Evolutionary conservation across 2,329 filamentous ascomycete species (phyloP).

Genomic region (Ophiosphaerella korrae): DNA sequence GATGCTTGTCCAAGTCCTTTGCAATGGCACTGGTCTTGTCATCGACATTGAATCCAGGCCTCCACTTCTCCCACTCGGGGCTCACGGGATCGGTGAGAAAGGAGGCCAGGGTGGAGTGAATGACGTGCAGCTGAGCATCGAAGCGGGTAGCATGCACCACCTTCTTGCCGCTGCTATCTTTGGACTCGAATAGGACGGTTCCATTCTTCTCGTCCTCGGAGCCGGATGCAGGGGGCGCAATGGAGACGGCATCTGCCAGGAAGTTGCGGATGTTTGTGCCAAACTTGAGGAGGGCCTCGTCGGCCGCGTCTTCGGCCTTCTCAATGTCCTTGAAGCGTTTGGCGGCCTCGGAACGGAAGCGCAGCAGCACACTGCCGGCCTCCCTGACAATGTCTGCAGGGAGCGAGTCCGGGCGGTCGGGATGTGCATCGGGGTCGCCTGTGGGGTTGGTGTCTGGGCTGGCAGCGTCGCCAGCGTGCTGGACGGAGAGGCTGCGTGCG

Average conservation of each 20-base stretch:
- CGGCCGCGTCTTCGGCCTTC: conserved; percentile 90
- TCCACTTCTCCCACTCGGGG: conserved; percentile 76
- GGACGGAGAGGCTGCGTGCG: conserved; percentile 73
- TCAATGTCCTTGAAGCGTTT: conserved; percentile 89
- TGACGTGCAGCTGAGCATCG: conserved; percentile 93
- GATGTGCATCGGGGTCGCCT: conserved; percentile 36
- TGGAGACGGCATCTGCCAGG: conserved; percentile 85
- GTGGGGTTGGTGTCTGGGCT: conserved; percentile 9
- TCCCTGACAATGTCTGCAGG: conserved; percentile 59
- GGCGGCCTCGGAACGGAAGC: conserved; percentile 76
- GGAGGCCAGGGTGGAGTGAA: conserved; percentile 80
- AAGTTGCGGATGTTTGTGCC: conserved; percentile 89
- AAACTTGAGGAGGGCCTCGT: conserved; percentile 91
- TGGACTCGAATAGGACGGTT: conserved; percentile 87
- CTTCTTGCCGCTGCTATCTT: conserved; percentile 84
- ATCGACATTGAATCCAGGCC: conserved; percentile 76
- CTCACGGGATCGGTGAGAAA: conserved; percentile 82
- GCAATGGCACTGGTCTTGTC: conserved; percentile 84
- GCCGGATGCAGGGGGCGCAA: conserved; percentile 70
- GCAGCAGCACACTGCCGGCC: conserved; percentile 71
- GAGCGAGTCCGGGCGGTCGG: conserved; percentile 52
- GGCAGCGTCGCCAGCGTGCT: conserved; percentile 22
- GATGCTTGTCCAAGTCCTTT: conserved; percentile 80
- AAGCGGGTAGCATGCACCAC: conserved; percentile 94
- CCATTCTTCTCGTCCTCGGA: conserved; percentile 52